phyloP scores from a whole-genome alignment of 768 basidiomycete species.

The Suillus plorans region DNA sequence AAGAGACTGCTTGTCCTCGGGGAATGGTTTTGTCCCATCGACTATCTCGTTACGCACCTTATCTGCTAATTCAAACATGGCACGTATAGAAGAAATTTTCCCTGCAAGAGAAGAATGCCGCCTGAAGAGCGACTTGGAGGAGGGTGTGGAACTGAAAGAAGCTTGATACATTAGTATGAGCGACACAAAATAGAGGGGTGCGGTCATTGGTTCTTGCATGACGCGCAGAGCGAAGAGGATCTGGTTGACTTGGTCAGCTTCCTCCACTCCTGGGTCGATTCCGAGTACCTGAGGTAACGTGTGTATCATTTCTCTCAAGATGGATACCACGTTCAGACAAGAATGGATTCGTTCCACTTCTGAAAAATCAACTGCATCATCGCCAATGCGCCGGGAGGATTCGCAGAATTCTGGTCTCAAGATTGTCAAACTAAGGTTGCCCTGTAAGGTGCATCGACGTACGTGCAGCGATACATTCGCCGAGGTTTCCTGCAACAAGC shows the following conservation, averaged over 20 bases:
- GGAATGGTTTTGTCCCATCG: constrained; percentile 52
- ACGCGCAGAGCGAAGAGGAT: not conserved
- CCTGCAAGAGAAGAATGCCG: not conserved
- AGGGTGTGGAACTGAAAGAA: not conserved
- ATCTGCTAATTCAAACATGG: constrained; percentile 50
- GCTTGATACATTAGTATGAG: not conserved
- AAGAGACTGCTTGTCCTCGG: constrained; percentile 45
- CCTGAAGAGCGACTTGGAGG: not conserved
- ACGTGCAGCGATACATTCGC: constrained; percentile 53
- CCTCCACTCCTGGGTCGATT: not conserved
- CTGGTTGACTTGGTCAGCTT: not conserved
- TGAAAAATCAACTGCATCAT: constrained; percentile 36
- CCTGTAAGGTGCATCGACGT: constrained; percentile 16
- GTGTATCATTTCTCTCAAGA: constrained; percentile 54
- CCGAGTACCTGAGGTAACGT: constrained; percentile 42
- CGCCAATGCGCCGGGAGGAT: constrained; percentile 30
- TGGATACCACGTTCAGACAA: constrained; percentile 30
- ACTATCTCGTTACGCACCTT: constrained; percentile 57
- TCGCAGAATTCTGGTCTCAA: constrained; percentile 30
- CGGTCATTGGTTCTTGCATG: not conserved
- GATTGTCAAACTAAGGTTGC: not conserved
- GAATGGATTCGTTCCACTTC: constrained; percentile 34
- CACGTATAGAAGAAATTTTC: constrained; percentile 41
- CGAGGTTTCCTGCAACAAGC: constrained; percentile 65
- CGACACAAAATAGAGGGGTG: not conserved